phyloP scores from a whole-genome alignment of 306 rosid genomes.

The Vigna angularis region DNA sequence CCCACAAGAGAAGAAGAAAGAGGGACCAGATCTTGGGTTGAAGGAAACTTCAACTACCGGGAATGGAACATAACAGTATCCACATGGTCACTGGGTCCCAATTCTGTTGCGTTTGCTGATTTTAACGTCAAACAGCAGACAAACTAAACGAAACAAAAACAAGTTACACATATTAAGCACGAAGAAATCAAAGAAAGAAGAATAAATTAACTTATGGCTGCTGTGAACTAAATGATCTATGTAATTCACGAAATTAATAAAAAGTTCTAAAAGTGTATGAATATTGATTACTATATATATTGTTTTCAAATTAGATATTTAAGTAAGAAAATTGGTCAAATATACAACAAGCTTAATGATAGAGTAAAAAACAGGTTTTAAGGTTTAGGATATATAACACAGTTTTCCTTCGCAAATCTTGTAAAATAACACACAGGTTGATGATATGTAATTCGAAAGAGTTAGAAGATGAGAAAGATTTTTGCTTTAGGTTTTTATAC shows the following conservation, averaged over 20 bases:
- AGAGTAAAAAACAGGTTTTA: too few species aligned
- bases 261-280: too few species aligned
- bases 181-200: not conserved
- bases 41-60: slow-evolving; percentile 32
- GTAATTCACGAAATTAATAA: not conserved
- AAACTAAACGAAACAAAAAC: not conserved
- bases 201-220: not conserved
- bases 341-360: too few species aligned
- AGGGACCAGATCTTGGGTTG: slow-evolving; percentile 49
- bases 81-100: slow-evolving; percentile 31
- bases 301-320: too few species aligned
- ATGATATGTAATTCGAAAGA: too few species aligned
- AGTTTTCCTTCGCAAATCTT: too few species aligned
- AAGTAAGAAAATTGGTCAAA: too few species aligned
- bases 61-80: slow-evolving; percentile 23
- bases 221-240: not conserved
- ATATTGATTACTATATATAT: too few species aligned
- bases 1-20: slow-evolving; percentile 36
- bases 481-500: too few species aligned
- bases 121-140: slow-evolving; percentile 5
- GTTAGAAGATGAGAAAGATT: too few species aligned
- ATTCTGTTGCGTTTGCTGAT: not conserved
- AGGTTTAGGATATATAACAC: too few species aligned
- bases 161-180: not conserved
- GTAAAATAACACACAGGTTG: too few species aligned